Evolutionary conservation across 2,329 filamentous ascomycete genomes (phyloP).

Genomic region (Stagonosporopsis vannaccii): DNA sequence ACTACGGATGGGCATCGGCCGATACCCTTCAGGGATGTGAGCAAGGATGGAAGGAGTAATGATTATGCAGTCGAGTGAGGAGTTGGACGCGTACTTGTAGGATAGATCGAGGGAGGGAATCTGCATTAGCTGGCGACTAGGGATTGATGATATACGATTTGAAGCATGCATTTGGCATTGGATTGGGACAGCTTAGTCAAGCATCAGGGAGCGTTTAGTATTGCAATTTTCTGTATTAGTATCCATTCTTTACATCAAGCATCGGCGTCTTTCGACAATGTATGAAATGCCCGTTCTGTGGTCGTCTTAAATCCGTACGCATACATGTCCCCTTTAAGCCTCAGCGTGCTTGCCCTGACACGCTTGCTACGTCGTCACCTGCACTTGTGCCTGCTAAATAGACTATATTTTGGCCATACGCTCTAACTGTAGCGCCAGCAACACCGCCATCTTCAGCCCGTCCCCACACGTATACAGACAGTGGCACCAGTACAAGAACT

Average conservation of each 20-base stretch:
- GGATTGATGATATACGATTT: conserved; percentile 6
- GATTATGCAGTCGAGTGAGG: conserved; percentile 10
- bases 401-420: no score
- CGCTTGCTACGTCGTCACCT: no score
- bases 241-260: not conserved
- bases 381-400: no score
- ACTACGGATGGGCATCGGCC: not conserved
- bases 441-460: no score
- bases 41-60: conserved; percentile 2
- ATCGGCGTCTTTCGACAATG: no score
- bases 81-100: not conserved
- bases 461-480: no score
- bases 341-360: no score
- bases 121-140: conserved; percentile 10
- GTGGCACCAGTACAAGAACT: no score
- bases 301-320: no score
- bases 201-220: conserved; percentile 1
- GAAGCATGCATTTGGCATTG: not conserved
- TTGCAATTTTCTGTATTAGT: not conserved
- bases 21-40: conserved; percentile 14
- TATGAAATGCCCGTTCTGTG: no score
- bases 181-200: conserved; percentile 4
- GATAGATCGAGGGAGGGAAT: conserved; percentile 1
- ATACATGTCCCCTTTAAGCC: no score
- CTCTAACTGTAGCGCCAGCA: no score